Percentiles rank a stretch among this genome's conserved stretches.
These are phyloP conservation scores for Globisporangium abappressorium DNA, from an alignment of 352 stramenopile genomes.

Conservation along the genomic window DNA sequence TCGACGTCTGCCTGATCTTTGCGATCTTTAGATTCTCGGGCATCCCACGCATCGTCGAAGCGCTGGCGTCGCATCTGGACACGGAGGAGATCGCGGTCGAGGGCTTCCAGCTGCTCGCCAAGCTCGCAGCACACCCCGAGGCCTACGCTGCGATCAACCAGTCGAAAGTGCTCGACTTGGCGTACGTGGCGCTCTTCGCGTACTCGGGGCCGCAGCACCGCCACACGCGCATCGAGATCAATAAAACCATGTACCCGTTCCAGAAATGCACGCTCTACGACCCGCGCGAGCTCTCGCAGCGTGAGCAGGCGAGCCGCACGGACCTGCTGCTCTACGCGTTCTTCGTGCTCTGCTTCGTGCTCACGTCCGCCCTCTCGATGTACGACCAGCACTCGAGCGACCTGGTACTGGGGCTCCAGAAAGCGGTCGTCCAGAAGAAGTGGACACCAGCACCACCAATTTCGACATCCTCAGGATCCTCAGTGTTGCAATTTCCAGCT, in stretches of 20 bases:
- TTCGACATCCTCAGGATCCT: neutral
- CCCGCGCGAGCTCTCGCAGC: slow-evolving; percentile 35
- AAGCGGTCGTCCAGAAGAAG: slow-evolving; percentile 18
- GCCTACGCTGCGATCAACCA: slow-evolving; percentile 53
- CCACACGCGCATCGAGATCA: slow-evolving; percentile 66
- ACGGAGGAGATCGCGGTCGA: slow-evolving; percentile 75
- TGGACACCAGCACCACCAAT: neutral
- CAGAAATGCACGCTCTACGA: slow-evolving; percentile 74
- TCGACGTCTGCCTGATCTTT: slow-evolving; percentile 49
- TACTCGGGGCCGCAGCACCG: slow-evolving; percentile 58
- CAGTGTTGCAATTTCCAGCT: neutral
- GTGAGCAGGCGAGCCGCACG: slow-evolving; percentile 40
- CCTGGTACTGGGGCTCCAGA: slow-evolving; percentile 27
- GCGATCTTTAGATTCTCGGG: slow-evolving; percentile 48
- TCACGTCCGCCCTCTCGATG: slow-evolving; percentile 42
- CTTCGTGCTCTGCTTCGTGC: slow-evolving; percentile 42
- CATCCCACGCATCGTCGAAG: slow-evolving; percentile 59
- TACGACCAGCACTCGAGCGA: slow-evolving; percentile 44
- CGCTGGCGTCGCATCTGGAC: slow-evolving; percentile 61
- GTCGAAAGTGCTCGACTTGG: slow-evolving; percentile 66
- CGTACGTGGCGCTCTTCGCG: slow-evolving; percentile 65
- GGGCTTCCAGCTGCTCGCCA: slow-evolving; percentile 64
- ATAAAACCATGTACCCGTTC: slow-evolving; percentile 55
- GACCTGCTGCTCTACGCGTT: slow-evolving; percentile 43
- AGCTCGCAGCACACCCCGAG: slow-evolving; percentile 42